phyloP scores from a whole-genome alignment of 1,284 basidiomycete genomes.

The Leccinum huronense region DNA sequence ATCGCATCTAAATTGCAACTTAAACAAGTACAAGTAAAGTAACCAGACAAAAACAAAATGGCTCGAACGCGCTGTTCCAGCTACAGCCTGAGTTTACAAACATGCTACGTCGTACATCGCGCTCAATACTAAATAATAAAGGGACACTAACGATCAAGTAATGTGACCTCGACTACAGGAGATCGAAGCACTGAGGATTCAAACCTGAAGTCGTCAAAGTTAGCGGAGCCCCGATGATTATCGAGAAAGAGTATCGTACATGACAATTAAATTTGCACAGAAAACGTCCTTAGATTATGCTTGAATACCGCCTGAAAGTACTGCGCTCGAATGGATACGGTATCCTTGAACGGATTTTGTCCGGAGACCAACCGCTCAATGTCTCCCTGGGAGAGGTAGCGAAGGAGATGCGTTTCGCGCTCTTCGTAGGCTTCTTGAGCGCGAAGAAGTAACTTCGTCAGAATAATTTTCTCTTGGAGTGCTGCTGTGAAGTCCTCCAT shows the following conservation, averaged over 20 bases:
- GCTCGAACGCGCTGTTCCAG: no score
- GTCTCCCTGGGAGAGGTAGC: neutral
- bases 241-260: neutral
- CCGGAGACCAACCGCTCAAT: neutral
- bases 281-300: neutral
- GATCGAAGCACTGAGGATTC: neutral
- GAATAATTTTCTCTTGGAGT: neutral
- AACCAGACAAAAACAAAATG: neutral
- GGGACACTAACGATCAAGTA: no score
- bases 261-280: neutral
- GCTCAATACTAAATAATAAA: neutral
- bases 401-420: neutral
- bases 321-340: neutral
- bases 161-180: no score
- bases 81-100: neutral
- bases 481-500: neutral
- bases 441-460: neutral
- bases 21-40: neutral
- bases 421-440: neutral
- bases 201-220: neutral
- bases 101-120: neutral
- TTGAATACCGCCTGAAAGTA: constrained; percentile 1
- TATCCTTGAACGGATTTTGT: neutral
- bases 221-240: neutral
- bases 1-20: neutral